Base-by-base conservation (phyloP, 345 rosid species). In the Firmiana major region DNA sequence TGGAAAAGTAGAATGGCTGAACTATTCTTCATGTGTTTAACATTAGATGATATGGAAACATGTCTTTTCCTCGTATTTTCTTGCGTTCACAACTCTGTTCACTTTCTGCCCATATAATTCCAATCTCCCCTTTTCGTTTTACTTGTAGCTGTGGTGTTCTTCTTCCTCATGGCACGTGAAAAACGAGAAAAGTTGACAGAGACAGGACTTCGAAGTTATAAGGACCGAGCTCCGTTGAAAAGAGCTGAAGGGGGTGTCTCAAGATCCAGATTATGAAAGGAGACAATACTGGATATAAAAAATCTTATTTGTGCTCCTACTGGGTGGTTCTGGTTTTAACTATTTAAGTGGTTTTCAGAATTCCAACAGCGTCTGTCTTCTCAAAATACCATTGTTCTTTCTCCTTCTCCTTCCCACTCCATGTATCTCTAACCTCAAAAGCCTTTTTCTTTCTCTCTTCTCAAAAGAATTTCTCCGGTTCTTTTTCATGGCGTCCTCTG, bases 401-500 rank as follows among this genome's bases (percentile, higher is more conserved):
- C 34, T 31, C 34, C 3, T 31, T 31, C 43, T 40, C 1, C 40
- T 63, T 63, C 38, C 42, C 9, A 1, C 36, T 51, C 38, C 38
- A 34, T 9, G 6, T 16, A 7, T 63, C 45, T 81, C 70, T 78
- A 42, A 16, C 38, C 70, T 34, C 70, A 15, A 21, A 31, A 63
- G 40, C 5, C 40, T 36, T 5, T 3, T 51, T 45, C 0, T 49
- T 28, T 49, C 40, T 17, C 1, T 71, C 60, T 46, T 1, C 74
- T 49, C 46, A 9, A 8, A 28, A 62, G 58, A 26, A 26, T 53
- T 22, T 72, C 11, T 26, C n/a, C 45, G 48, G 42, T 40, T 42
- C 51, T 12, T 43, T 65, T 55, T 53, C 70, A 84, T 84, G 87
- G 90, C 91, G 49, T 81, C 82, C 54, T 79, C 88, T 76, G 80